Conservation (phyloP, 2,329 filamentous ascomycete genomes). For the Pseudonectria foliicola region DNA sequence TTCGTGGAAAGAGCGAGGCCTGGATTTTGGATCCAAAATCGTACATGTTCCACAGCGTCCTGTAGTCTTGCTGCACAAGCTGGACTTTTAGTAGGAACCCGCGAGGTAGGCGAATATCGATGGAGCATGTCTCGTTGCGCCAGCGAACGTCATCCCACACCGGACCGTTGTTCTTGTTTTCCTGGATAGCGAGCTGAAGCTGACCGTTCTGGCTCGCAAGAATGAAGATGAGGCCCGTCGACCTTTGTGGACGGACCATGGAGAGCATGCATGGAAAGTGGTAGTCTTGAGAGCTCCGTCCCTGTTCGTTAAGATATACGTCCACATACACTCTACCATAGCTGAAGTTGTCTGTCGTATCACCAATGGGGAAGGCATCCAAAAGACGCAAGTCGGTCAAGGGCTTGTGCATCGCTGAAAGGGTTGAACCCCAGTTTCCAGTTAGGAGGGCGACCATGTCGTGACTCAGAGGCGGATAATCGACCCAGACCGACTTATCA, state of each 20-base stretch:
- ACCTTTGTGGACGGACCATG: constrained; percentile 61
- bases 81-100: constrained; percentile 68
- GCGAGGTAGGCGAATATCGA: constrained; percentile 65
- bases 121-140: constrained; percentile 58
- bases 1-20: constrained; percentile 58
- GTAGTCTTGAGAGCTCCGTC: constrained; percentile 59
- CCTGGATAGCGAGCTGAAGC: constrained; percentile 67
- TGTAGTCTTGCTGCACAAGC: constrained; percentile 70
- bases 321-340: constrained; percentile 74
- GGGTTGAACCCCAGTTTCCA: constrained; percentile 46
- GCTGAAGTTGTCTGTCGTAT: constrained; percentile 65
- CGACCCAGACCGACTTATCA: constrained; percentile 75
- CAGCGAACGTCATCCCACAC: constrained; percentile 79
- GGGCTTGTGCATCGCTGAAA: constrained; percentile 41
- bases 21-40: constrained; percentile 77
- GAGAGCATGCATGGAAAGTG: constrained; percentile 70
- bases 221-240: constrained; percentile 63
- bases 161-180: constrained; percentile 58
- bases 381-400: constrained; percentile 46
- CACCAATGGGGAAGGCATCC: constrained; percentile 68
- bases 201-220: constrained; percentile 74
- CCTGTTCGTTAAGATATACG: constrained; percentile 66
- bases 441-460: constrained; percentile 66
- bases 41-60: constrained; percentile 72
- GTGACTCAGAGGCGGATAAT: constrained; percentile 66